Base-by-base conservation (phyloP, 805 yeast species). In the Pichia deserticola region DNA sequence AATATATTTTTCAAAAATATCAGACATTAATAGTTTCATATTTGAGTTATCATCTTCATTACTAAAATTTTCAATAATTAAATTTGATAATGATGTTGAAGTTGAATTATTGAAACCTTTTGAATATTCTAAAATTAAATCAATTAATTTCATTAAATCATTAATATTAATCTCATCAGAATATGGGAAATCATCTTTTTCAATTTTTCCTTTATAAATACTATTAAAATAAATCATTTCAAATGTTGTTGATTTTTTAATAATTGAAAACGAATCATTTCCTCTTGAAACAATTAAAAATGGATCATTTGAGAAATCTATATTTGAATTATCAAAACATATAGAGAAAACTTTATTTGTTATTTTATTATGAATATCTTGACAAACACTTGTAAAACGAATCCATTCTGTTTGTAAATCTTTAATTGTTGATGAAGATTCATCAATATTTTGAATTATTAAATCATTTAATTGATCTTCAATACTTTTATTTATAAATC, bases 361-460 rank as follows among this genome's bases (percentile, higher is more conserved):
- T 43, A 75, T 73, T 51, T 77, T 83, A 51, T 75, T 76, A 5
- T 38, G 39, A 47, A 86, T 71, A 58, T 89, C 96, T 49, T 76
- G 78, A 60, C 95, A 83, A 29, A 89, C 70, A 3, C 86, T 74
- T 51, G 81, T 84, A 50, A 90, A 76, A 52, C 83, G 79, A 35
- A 76, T 64, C 36, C 66, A 62, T 40, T 65, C 67, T 20, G 13
- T 27, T 36, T 43, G 33, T 7, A 34, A 20, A 34, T 34, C 11
- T 9, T 43, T 33, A 6, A 36, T 5, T 6, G 20, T 20, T 20
- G 20, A 20, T 20, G 45, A 13, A 10, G 32, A 30, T 7, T 30
- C 32, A 7, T 10, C 15, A 5, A 12, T 29, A 15, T 36, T 36
- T 32, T 29, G 11, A 15, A 20, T 54, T 47, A 42, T 52, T 43